Evolutionary conservation across 1,139 yeast species (phyloP), one percentile per base, ranked within the genome.

Genomic region (Yamadazyma diospyri): DNA sequence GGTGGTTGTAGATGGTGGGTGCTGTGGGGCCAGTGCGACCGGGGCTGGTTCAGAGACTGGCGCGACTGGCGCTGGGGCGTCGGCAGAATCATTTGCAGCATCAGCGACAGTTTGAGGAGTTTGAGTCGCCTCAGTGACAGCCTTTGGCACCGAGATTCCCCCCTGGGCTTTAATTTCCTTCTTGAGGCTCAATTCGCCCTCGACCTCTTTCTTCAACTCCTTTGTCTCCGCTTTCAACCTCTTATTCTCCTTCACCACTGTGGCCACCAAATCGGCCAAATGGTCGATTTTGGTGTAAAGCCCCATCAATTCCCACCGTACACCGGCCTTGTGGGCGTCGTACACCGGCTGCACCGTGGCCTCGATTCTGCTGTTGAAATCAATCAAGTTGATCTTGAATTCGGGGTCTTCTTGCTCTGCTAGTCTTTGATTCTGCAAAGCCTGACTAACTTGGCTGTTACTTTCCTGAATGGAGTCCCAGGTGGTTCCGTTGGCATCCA

Each of bases 381-480:
- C 47, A 2, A 52, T 45, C 35, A 69, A 64, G 36, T 73, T 65
- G 11, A 73, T 72, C 19, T 64, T 54, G 51, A 85, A 85, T 37
- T 77, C 78, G 0, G 88, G 88, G 53, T 86, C 95, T 27, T 72
- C 76, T n/a, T 51, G 50, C 50, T 85, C 94, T 10, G 88, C 89
- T 25, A 67, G 64, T 29, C 69, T 53, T 56, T 83, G 88, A 14
- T 61, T 55, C 36, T 67, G 57, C 22, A 77, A 41, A 6, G 76
- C 72, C 38, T 51, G 54, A 25, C 55, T 37, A 25, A 63, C 48
- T 43, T 69, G 69, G 33, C 44, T 46, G 46, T 56, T 64, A 45
- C 64, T 58, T 49, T 55, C 67, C 39, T 56, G 66, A 37, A 58
- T 72, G 20, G 54, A 69, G 43, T 53, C 67, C 59, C 59, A 72